These are phyloP conservation scores for Massarina eburnea DNA, from an alignment of 2,329 filamentous ascomycete genomes.

Conservation along the genomic window DNA sequence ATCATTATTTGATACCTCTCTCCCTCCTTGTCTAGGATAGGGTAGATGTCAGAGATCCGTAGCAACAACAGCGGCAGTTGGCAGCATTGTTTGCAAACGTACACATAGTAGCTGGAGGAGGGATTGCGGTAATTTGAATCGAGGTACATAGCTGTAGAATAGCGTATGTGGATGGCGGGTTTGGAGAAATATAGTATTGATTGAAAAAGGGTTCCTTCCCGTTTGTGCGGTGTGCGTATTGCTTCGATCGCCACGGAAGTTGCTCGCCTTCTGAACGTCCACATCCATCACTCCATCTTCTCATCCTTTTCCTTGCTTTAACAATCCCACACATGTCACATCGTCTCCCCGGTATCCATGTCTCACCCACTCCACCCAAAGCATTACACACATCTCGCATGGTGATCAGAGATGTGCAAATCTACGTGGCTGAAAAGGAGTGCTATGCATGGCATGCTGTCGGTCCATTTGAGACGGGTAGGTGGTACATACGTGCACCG, in stretches of 20 bases:
- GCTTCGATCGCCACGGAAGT: background rate
- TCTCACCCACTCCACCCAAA: background rate
- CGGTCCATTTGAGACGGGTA: background rate
- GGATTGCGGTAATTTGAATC: background rate
- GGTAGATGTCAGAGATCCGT: slow-evolving; percentile 27
- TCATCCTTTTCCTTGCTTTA: background rate
- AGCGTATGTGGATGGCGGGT: background rate
- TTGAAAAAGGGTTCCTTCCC: background rate
- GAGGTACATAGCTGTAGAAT: background rate
- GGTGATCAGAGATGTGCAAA: background rate
- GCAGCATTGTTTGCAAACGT: background rate
- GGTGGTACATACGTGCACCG: background rate
- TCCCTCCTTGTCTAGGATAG: slow-evolving; percentile 11
- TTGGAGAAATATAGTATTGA: background rate
- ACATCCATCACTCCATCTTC: background rate
- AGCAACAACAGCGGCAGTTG: slow-evolving; percentile 4
- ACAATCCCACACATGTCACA: background rate
- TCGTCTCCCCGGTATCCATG: background rate
- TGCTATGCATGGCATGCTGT: background rate
- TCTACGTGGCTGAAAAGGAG: background rate
- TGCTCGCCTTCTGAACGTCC: background rate
- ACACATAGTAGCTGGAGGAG: background rate
- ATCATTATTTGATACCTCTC: slow-evolving; percentile 28
- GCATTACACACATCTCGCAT: background rate
- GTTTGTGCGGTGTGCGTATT: too few relatives aligned